Percentiles rank a stretch among this genome's conserved stretches.
phyloP scores from a whole-genome alignment of 176 grass and related monocot genomes.

The Aegilops umbellulata region DNA sequence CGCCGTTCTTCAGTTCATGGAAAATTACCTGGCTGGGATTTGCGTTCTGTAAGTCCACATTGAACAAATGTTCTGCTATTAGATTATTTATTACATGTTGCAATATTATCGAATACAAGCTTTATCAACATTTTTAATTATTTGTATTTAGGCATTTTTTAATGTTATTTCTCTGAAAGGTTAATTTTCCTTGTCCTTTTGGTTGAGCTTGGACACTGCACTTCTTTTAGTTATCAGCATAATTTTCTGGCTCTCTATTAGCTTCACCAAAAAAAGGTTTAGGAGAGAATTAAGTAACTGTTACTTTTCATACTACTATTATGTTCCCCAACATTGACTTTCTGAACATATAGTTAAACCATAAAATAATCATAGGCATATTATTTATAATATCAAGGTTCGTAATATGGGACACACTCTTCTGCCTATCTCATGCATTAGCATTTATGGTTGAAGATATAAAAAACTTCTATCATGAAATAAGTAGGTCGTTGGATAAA shows the following conservation, averaged over 20 bases:
- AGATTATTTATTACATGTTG: slow-evolving; percentile 12
- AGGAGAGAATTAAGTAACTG: neutral
- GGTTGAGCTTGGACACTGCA: slow-evolving; percentile 7
- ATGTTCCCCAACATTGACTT: neutral
- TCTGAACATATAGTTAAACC: neutral
- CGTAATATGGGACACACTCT: neutral
- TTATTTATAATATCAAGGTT: neutral
- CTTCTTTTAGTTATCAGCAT: neutral
- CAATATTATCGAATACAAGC: neutral
- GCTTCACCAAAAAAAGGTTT: neutral
- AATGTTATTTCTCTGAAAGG: neutral
- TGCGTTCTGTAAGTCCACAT: slow-evolving; percentile 77
- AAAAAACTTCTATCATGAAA: neutral
- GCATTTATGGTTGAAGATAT: slow-evolving; percentile 8
- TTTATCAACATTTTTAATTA: slow-evolving; percentile 10
- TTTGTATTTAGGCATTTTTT: neutral
- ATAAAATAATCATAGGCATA: neutral
- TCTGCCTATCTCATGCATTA: slow-evolving; percentile 14
- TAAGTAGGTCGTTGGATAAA: neutral
- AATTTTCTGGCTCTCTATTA: neutral
- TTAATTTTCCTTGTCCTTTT: neutral
- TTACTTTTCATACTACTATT: neutral
- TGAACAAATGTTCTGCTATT: neutral
- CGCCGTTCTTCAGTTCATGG: slow-evolving; percentile 65
- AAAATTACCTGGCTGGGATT: slow-evolving; percentile 93